A percentile compares a stretch with the other conserved stretches of the same genome.
These are phyloP conservation scores for Penicillium sclerotigenum DNA, from an alignment of 2,329 filamentous ascomycete species.

Conservation along the genomic window DNA sequence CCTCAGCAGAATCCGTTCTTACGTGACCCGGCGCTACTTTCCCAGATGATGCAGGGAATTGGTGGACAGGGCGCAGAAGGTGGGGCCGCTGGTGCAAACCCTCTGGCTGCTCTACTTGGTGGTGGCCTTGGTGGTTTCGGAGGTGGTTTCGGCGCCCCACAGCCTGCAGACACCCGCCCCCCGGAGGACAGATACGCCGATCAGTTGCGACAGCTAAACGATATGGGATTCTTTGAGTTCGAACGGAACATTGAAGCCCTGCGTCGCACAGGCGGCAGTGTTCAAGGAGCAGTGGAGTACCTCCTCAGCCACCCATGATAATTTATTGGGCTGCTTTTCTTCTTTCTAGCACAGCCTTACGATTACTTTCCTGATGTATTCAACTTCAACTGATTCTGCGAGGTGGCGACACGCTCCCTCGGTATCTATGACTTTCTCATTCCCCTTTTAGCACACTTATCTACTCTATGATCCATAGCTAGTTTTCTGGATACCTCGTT, in stretches of 20 bases:
- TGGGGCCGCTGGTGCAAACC: constrained; percentile 41
- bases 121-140: constrained; percentile 44
- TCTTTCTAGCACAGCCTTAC: constrained; percentile 9
- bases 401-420: constrained; percentile 2
- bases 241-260: constrained; percentile 87
- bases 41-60: constrained; percentile 54
- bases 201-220: constrained; percentile 88
- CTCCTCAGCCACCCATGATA: constrained; percentile 37
- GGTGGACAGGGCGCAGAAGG: constrained; percentile 38
- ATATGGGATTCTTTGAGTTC: constrained; percentile 99
- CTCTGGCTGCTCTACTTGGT: constrained; percentile 51
- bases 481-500: constrained; percentile 1
- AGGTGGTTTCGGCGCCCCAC: constrained; percentile 44
- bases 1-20: constrained; percentile 54
- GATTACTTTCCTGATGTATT: constrained; percentile 3
- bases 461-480: neutral
- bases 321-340: neutral
- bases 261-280: constrained; percentile 83
- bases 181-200: constrained; percentile 91
- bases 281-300: constrained; percentile 67
- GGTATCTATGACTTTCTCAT: constrained; percentile 5
- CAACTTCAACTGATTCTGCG: constrained; percentile 7
- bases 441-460: constrained; percentile 8
- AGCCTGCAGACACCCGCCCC: constrained; percentile 75
- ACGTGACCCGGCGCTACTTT: constrained; percentile 58